Evolutionary conservation across 2,329 filamentous ascomycete species (phyloP).

Genomic region (Fusarium setosum): DNA sequence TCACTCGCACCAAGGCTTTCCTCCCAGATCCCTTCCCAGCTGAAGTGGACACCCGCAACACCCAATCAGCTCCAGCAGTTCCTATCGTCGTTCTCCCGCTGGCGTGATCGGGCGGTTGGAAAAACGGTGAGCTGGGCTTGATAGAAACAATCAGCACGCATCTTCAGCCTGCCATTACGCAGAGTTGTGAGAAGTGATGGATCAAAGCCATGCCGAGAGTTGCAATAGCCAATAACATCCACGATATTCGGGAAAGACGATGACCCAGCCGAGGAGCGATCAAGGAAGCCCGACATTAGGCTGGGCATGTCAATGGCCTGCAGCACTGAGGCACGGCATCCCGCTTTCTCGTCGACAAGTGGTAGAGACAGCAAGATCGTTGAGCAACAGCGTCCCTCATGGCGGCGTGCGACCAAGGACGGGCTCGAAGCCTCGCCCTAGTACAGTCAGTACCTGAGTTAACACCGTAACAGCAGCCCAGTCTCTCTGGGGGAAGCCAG

Average conservation of each 20-base stretch:
- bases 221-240: not conserved
- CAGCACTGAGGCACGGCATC: not conserved
- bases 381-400: not conserved
- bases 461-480: slow-evolving; percentile 2
- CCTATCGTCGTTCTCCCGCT: not conserved
- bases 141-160: not conserved
- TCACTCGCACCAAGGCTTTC: not conserved
- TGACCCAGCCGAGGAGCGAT: slow-evolving; percentile 3
- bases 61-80: slow-evolving; percentile 2
- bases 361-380: not conserved
- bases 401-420: not conserved
- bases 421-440: not conserved
- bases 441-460: not conserved
- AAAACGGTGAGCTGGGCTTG: slow-evolving; percentile 1
- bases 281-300: not conserved
- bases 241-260: not conserved
- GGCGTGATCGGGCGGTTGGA: slow-evolving; percentile 1
- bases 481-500: slow-evolving; percentile 26
- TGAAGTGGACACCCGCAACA: slow-evolving; percentile 8
- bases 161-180: not conserved
- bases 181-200: slow-evolving; percentile 3
- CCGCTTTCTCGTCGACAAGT: not conserved
- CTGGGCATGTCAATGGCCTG: not conserved
- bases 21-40: slow-evolving; percentile 10
- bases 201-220: not conserved